Evolutionary conservation across 345 rosid species (phyloP), one percentile per base, ranked within the genome.

Genomic region (Arabidopsis suecica): DNA sequence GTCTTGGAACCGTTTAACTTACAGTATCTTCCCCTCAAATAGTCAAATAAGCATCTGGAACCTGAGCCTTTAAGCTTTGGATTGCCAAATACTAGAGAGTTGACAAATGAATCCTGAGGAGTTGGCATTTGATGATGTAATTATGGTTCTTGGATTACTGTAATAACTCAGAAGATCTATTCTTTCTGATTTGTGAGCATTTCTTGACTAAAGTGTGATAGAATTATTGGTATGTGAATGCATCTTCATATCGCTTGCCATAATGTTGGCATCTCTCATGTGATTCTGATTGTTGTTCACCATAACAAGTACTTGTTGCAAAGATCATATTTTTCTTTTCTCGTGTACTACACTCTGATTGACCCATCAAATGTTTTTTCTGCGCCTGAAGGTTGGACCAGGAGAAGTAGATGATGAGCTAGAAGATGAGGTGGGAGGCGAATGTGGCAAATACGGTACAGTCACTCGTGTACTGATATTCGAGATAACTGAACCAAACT

Each of bases 371-470:
- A 3, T 18, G 14, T 65, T 65, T 74, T 69, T 18, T 62, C 41
- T 76, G 71, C 50, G 57, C 7, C 45, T 48, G 25, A 83, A 96
- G 99, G 99, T 96, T 59, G 99, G 99, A 7, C 99, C 99, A 68
- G 97, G 98, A 65, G 95, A 96, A 84, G 99, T 96, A 38, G 99
- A 93, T 56, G 99, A 93, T 57, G 97, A 96, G 78, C 85, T 96
- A 66, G 99, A 93, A 73, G 99, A 93, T 0, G 99, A 96, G 84
- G 99, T 93, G 51, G 99, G 79, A 34, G 91, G 97, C 0, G 99
- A 96, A 68, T 91, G 98, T 71, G 86, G 94, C 47, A 96, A 96
- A 78, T 89, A 96, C 33, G 99, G 99, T 7, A 82, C 82, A 0
- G 97, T 96, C 18, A 96, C 98, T 22, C 88, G 91, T 61, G 99